Base-by-base conservation (phyloP, 2,329 filamentous ascomycete genomes). In the Colletotrichum sp. region DNA sequence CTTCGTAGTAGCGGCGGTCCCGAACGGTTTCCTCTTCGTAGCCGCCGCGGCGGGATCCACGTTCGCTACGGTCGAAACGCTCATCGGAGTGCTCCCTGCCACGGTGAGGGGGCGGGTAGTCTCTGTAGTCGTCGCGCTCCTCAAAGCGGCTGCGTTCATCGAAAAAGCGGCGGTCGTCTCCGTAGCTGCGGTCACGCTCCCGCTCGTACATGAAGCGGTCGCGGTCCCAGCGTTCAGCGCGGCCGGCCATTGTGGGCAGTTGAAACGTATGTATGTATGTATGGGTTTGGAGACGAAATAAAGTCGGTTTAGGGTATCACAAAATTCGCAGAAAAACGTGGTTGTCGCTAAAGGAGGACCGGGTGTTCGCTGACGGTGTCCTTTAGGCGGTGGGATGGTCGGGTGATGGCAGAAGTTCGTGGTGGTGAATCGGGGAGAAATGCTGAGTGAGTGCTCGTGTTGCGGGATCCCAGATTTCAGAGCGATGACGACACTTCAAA, bases 1-100 rank as follows among this genome's bases (percentile, higher is more conserved):
- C 90, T 24, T 93, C 91, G 75, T 89, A 87, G 72, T 87, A 86
- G 75, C 87, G 87, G 54, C 86, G 86, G 66, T 92, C 90, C 54
- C 87, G 86, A 58, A 85, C 79, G 13, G 82, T 76, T 59, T 84
- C 80, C 27, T 88, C 87, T 31, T 90, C 88, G 76, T 87, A 87
- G 57, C 85, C 84, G 29, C 81, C 82, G 34, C 82, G 81, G 34
- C 62, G 38, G 38, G 38, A 59, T 24, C 68, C 59, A 16, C 70
- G 70, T 13, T 73, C 70, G 72, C 86, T 83, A 68, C 87, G 86
- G 75, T 89, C 87, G 76, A 85, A 85, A 62, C 86, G 83, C 38
- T 88, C 87, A 68, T 89, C 88, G 4, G 88, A 89, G 69, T 82
- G 83, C 54, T 90, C 88, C 74, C 87, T 85, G 31, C 76, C 69